Evolutionary conservation across 352 stramenopile species (phyloP), one percentile per base, ranked within the genome.

Genomic region (Globisporangium emineosum): DNA sequence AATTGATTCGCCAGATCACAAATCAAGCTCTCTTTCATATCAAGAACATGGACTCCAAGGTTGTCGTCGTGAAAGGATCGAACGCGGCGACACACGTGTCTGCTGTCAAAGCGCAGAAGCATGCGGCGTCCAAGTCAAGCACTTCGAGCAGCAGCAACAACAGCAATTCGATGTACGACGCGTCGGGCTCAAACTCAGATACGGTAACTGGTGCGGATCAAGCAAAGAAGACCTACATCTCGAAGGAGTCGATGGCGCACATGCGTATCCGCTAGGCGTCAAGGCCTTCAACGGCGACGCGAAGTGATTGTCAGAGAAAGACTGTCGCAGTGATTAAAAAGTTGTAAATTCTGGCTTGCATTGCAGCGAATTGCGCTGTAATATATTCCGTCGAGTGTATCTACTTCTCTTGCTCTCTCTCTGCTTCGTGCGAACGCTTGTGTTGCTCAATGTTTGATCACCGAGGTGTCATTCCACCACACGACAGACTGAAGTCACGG

Each of bases 101-200:
- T 29, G 45, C 47, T 4, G 23, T 7, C 47, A 54, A 54, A 3
- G 23, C 13, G 4, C 47, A 29, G n/a, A 51, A 51, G n/a, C n/a
- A 51, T 6, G 43, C n/a, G 3, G n/a, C n/a, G 3, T 51, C 12
- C n/a, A 57, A 33, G 25, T 29, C 66, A 57, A 72, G 68, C 47
- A 73, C 68, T 0, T 61, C 72, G n/a, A 71, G 43, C 15, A 47
- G 57, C 12, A 68, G 60, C 45, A 75, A 62, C 49, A 68, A 19
- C 13, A 52, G 35, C n/a, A 25, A 56, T 8, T n/a, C n/a, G n/a
- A 64, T 15, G 8, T 2, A 52, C n/a, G 45, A 30, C 8, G 10
- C 21, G n/a, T 52, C 45, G 8, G 17, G 9, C 8, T 13, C 45
- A 52, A 27, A 21, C n/a, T 8, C 2, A 29, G 45, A 52, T 12